Conservation (phyloP, 306 rosid species). For the Abrus pulchellus region DNA sequence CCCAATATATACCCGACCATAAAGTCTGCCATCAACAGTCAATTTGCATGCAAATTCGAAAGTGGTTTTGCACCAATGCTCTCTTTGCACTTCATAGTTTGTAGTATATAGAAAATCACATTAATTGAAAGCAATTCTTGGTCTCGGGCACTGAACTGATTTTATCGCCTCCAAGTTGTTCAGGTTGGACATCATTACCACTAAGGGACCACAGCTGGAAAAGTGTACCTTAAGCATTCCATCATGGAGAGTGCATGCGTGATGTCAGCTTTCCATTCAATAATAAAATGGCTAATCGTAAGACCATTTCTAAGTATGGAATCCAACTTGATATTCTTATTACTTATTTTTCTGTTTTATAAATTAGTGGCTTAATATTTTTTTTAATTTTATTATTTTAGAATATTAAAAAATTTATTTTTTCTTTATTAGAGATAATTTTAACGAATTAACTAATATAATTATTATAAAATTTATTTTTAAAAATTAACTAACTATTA, state of each 20-base stretch:
- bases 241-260: constrained; percentile 1
- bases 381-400: no score
- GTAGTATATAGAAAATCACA: background rate
- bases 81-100: background rate
- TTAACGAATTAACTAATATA: no score
- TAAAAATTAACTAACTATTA: no score
- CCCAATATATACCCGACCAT: constrained; percentile 1
- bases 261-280: constrained; percentile 1
- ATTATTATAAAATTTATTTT: no score
- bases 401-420: no score
- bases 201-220: background rate
- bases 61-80: background rate
- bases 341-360: no score
- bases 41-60: background rate
- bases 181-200: background rate
- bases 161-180: constrained; percentile 23
- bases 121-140: background rate
- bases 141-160: background rate
- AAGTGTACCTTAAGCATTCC: constrained; percentile 8
- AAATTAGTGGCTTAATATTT: no score
- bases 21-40: background rate
- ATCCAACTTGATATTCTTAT: no score
- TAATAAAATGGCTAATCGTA: constrained; percentile 4
- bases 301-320: no score
- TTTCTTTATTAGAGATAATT: no score